These are phyloP conservation scores for Nannochloris sp. DNA, from an alignment of 139 green algal species.

Conservation along the genomic window DNA sequence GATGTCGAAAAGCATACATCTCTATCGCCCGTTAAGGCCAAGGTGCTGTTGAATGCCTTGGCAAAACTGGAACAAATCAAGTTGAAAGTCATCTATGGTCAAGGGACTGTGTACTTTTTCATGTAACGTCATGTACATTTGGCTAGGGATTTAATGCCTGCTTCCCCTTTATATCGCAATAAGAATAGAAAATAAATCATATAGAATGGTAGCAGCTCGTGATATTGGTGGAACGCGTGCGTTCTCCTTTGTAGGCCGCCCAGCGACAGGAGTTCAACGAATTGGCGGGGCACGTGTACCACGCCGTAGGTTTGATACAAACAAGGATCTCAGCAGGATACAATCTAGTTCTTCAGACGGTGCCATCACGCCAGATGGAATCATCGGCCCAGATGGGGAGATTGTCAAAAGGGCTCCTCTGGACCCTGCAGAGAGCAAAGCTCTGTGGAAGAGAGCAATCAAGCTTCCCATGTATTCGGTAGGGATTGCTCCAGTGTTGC, in stretches of 20 bases:
- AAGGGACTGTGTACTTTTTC: constrained; percentile 14
- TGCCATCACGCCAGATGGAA: constrained; percentile 14
- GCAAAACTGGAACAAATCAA: constrained; percentile 24
- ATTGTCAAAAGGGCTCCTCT: constrained; percentile 6
- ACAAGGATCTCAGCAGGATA: too few species aligned
- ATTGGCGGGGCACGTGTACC: too few species aligned
- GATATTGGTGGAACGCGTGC: too few species aligned
- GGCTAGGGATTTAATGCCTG: not conserved
- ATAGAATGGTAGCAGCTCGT: too few species aligned
- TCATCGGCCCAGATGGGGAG: constrained; percentile 26
- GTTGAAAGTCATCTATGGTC: constrained; percentile 20
- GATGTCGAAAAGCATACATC: constrained; percentile 13
- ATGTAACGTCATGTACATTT: not conserved
- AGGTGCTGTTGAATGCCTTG: constrained; percentile 21
- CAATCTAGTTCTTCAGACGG: not conserved
- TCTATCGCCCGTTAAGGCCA: constrained; percentile 15
- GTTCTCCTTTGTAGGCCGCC: too few species aligned
- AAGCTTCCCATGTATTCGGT: constrained; percentile 94
- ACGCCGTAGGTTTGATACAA: not conserved
- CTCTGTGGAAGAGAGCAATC: constrained; percentile 71
- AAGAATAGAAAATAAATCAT: too few species aligned
- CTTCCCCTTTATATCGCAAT: too few species aligned
- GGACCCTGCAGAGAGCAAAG: constrained; percentile 10
- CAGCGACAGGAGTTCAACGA: too few species aligned
- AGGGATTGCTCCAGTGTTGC: constrained; percentile 70